phyloP scores from a whole-genome alignment of 805 yeast species.

The Candida ovalis region DNA sequence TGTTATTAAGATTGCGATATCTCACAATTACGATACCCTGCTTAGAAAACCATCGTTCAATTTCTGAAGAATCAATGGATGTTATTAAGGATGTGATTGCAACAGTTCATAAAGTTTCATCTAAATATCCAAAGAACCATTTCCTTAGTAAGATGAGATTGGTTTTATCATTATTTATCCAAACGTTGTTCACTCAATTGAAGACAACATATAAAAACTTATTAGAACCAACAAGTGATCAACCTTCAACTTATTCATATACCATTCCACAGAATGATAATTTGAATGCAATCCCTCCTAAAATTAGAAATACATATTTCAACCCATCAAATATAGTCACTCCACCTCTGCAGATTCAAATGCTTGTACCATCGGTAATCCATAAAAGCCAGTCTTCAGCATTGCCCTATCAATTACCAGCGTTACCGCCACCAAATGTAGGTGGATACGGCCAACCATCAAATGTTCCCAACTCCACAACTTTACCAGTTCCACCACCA shows the following conservation, averaged over 20 bases:
- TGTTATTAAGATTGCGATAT: conserved; percentile 54
- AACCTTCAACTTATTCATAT: neutral
- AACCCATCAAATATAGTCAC: neutral
- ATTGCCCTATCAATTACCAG: neutral
- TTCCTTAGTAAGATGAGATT: conserved; percentile 51
- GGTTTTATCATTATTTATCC: conserved; percentile 55
- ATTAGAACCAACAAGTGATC: conserved; percentile 5
- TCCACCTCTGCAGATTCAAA: neutral
- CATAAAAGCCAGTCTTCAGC: neutral
- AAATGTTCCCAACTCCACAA: neutral
- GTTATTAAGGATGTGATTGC: conserved; percentile 24
- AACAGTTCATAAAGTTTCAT: conserved; percentile 27
- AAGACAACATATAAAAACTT: conserved; percentile 18
- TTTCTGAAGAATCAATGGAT: conserved; percentile 41
- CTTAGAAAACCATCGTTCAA: conserved; percentile 38
- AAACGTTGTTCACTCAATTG: conserved; percentile 58
- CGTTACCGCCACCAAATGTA: neutral
- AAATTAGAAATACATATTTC: neutral
- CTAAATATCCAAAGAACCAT: conserved; percentile 42
- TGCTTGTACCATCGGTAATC: neutral
- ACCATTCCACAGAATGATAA: neutral
- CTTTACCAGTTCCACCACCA: neutral
- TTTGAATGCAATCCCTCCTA: neutral
- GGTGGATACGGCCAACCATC: neutral
- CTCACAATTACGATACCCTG: conserved; percentile 51